Percentiles rank a stretch among this genome's conserved stretches.
These are phyloP conservation scores for Helminthosporium solani DNA, from an alignment of 2,329 filamentous ascomycete species.

Conservation along the genomic window DNA sequence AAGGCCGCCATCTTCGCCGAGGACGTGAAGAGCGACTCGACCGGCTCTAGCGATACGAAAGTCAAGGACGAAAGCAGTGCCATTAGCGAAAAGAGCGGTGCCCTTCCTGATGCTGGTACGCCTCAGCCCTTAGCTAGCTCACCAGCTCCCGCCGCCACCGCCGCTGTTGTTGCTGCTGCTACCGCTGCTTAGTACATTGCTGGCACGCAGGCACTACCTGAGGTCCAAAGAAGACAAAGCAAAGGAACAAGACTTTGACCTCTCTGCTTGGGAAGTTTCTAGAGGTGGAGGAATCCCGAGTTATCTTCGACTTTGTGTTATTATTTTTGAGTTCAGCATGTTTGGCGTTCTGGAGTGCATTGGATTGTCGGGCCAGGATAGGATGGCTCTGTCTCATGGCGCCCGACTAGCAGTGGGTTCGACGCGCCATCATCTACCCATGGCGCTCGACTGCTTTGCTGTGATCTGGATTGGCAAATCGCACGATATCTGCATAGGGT, in stretches of 20 bases:
- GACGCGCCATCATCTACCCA: neutral
- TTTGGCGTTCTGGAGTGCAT: conserved; percentile 26
- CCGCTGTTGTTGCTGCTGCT: conserved; percentile 25
- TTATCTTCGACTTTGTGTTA: conserved; percentile 11
- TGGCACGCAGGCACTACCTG: too few relatives aligned
- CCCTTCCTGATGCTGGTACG: conserved; percentile 49
- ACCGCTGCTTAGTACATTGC: conserved; percentile 13
- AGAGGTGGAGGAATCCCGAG: neutral
- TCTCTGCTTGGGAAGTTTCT: neutral
- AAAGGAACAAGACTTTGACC: too few relatives aligned
- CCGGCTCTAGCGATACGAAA: conserved; percentile 58
- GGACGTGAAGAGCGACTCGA: conserved; percentile 59
- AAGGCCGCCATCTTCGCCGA: conserved; percentile 56
- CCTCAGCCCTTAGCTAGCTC: conserved; percentile 54
- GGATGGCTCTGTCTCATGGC: conserved; percentile 12
- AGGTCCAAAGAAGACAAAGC: too few relatives aligned
- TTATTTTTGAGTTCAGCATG: conserved; percentile 17
- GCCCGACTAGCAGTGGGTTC: conserved; percentile 18
- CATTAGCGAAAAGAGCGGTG: conserved; percentile 61
- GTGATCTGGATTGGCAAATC: too few relatives aligned
- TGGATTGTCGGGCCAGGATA: conserved; percentile 22
- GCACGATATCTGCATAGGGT: too few relatives aligned
- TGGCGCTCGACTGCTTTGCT: conserved; percentile 7
- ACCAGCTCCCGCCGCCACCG: conserved; percentile 47
- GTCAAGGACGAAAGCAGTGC: conserved; percentile 59